Evolutionary conservation across 495 filamentous ascomycete genomes (phyloP), one percentile per base, ranked within the genome.

Genomic region (Aspergillus indologenus): DNA sequence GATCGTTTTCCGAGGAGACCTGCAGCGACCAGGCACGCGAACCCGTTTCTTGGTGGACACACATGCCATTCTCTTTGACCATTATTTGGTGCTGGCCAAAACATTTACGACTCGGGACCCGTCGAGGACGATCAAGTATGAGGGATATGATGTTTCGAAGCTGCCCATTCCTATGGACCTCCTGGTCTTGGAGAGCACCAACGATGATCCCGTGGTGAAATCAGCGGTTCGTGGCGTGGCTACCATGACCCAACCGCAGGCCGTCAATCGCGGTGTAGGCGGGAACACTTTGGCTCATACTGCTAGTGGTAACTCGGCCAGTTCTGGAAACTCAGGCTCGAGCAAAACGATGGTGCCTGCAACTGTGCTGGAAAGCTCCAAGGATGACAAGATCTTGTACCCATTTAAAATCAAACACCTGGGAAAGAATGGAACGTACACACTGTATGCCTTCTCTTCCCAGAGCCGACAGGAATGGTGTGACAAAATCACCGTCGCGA

Each of bases 131-230:
- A 78, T 82, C 56, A 92, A 89, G 64, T 87, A 88, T 51, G 93
- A 93, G 74, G 87, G 85, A 63, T 99, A 92, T 59, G 94, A 99
- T 72, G 92, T 99, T 12, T 97, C 92, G 2, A 94, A 95, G 73
- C 76, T 94, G 72, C 94, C 94, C 21, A 96, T 99, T 63, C 95
- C 95, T 0, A 99, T 98, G 92, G 91, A 96, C 65, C 80, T 99
- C 31, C 77, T 99, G 23, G 90, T 93, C 20, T 77, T 99, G 5
- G 94, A 99, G 71, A 94, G 88, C 65, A 85, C 88, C 44, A 87
- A 91, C 58, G 94, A 99, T 59, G 91, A 96, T 56, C 88, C 95
- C 0, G 90, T 98, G 1, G 77, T 90, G 54, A 94, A 93, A 68
- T 90, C 90, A 11, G 75, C 82, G 2, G 78, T 89, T 24, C 89